A percentile compares a stretch with the other conserved stretches of the same genome.
Evolutionary conservation across 129 eudicot species (phyloP).

Genomic region (Kitagawia praeruptora): DNA sequence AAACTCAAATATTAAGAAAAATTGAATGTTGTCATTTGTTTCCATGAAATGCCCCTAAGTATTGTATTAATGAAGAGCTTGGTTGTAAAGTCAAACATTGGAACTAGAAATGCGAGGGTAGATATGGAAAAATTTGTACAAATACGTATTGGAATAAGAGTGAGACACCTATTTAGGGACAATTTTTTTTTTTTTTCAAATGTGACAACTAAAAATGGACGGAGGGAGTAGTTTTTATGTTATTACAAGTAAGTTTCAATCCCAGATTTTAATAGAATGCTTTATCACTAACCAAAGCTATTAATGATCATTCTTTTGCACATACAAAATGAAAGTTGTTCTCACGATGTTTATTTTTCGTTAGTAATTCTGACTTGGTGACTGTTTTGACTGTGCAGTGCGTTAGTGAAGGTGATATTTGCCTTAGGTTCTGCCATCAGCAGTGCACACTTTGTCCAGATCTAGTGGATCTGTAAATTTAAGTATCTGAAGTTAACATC

Average conservation of each 20-base stretch:
- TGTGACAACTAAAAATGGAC: too few species aligned
- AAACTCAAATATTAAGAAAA: too few species aligned
- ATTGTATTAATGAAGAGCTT: too few species aligned
- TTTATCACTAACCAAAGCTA: not conserved
- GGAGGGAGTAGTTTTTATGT: not conserved
- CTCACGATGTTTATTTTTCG: not conserved
- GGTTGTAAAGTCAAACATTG: too few species aligned
- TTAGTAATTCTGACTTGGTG: not conserved
- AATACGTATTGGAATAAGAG: too few species aligned
- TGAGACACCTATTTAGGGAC: too few species aligned
- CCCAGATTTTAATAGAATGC: not conserved
- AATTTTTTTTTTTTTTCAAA: too few species aligned
- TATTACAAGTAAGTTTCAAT: not conserved
- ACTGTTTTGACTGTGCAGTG: not conserved
- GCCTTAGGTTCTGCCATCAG: conserved; percentile 1
- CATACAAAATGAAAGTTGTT: not conserved
- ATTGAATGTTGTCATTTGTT: too few species aligned
- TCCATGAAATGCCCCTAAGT: too few species aligned
- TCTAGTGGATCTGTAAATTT: not conserved
- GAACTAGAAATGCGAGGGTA: too few species aligned
- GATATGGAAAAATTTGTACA: too few species aligned
- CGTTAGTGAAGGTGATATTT: not conserved
- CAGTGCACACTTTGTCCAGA: conserved; percentile 2
- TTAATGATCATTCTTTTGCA: not conserved
- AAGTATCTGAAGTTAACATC: not conserved